phyloP scores from a whole-genome alignment of 192 early-diverging fungal species.

The Anaeromyces robustus region DNA sequence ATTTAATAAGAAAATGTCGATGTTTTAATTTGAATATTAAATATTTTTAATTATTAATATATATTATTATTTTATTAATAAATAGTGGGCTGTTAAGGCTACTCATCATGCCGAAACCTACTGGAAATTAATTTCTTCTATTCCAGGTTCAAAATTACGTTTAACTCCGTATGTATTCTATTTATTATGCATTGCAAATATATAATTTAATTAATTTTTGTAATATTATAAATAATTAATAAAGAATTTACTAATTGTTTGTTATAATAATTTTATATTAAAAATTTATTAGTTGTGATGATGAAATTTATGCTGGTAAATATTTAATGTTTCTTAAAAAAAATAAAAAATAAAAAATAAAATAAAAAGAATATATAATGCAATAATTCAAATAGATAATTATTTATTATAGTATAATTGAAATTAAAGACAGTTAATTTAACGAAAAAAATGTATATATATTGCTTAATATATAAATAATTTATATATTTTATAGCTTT shows the following conservation, averaged over 20 bases:
- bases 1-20: too few species aligned
- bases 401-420: too few species aligned
- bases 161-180: slow-evolving; percentile 47
- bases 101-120: slow-evolving; percentile 91
- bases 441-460: background rate
- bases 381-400: too few species aligned
- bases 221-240: too few species aligned
- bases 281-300: background rate
- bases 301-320: slow-evolving; percentile 8
- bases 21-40: too few species aligned
- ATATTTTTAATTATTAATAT: too few species aligned
- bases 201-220: too few species aligned
- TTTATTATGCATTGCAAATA: background rate
- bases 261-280: background rate
- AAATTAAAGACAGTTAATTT: too few species aligned
- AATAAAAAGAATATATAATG: too few species aligned
- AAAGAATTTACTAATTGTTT: too few species aligned
- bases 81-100: slow-evolving; percentile 10
- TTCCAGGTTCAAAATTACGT: slow-evolving; percentile 58
- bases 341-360: too few species aligned
- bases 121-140: slow-evolving; percentile 56
- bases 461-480: background rate
- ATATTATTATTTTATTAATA: background rate
- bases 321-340: too few species aligned
- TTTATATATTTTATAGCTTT: slow-evolving; percentile 55